phyloP scores from a whole-genome alignment of 768 basidiomycete species.

The Aureoboletus auriporus region DNA sequence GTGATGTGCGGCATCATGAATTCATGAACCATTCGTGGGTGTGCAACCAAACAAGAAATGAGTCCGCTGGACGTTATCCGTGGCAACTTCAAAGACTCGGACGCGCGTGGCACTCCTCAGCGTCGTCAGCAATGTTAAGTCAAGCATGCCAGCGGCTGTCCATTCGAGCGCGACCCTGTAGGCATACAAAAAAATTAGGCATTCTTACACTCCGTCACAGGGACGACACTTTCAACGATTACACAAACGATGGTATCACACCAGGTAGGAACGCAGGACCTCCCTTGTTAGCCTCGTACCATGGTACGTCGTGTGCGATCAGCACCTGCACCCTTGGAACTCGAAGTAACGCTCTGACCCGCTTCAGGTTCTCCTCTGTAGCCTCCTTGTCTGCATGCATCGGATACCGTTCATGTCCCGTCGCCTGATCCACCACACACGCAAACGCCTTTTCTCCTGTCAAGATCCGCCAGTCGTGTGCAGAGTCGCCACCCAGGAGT shows the following conservation, averaged over 20 bases:
- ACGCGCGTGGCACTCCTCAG: no score
- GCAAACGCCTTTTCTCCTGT: conserved; percentile 42
- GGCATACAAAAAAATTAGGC: no score
- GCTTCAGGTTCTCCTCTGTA: conserved; percentile 40
- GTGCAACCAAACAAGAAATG: no score
- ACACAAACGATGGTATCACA: conserved; percentile 8
- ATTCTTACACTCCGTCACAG: no score
- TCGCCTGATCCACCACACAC: conserved; percentile 16
- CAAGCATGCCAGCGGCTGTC: no score
- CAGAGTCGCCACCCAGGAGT: conserved; percentile 52
- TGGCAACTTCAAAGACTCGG: no score
- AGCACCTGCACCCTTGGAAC: conserved; percentile 42
- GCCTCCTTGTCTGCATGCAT: conserved; percentile 40
- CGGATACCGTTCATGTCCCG: conserved; percentile 30
- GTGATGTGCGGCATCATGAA: no score
- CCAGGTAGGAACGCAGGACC: conserved; percentile 35
- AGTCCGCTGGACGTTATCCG: no score
- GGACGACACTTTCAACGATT: no score
- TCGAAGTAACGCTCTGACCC: conserved; percentile 36
- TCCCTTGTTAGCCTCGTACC: conserved; percentile 46
- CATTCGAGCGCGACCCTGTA: no score
- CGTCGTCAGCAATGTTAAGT: no score
- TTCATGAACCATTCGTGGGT: no score
- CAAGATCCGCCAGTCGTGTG: conserved; percentile 51
- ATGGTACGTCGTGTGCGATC: conserved; percentile 50